Base-by-base conservation (phyloP, 306 rosid species). In the Pyrus bretschneideri region DNA sequence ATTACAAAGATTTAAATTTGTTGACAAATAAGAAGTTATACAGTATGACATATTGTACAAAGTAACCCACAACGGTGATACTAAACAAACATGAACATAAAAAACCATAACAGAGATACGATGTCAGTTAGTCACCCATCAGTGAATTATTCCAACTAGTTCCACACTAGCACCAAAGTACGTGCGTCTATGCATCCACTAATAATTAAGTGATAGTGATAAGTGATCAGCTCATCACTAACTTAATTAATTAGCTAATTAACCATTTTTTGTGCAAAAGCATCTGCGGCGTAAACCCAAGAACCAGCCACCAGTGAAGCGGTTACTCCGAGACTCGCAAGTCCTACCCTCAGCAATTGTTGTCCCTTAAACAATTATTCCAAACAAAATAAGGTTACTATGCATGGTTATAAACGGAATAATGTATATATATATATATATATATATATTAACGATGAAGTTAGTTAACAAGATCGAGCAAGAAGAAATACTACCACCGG, bases 231-330 rank as follows among this genome's bases (percentile, higher is more conserved):
- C 54, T 49, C 54, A 49, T 49, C 54, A 15, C 54, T n/a, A 55
- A 11, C 11, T 19, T n/a, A 57, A 57, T 57, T 21, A 57, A 57
- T 19, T 57, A 22, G 62, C 5, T 57, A 57, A 19, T 22, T n/a
- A 62, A 58, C 89, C 82, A 4, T 38, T 80, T 70, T 31, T 86
- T 23, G 81, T 82, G 81, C 96, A 90, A 78, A 81, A 80, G 82
- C 96, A 90, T 29, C 89, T 81, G 23, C 87, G 89, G 54, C 89
- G 88, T 31, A 86, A 76, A 30, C 96, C 96, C 9, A 11, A 80
- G 88, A 79, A 90, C 5, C 77, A 49, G 23, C 96, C 92, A 3
- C 83, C 87, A 0, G 40, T 30, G 70, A 88, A 88, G 1, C 68
- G 71, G 18, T 87, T 86, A 77, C 93, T 90, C 72, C 42, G 29